Evolutionary conservation across 2,329 filamentous ascomycete genomes (phyloP).

Genomic region (Periconia digitata): DNA sequence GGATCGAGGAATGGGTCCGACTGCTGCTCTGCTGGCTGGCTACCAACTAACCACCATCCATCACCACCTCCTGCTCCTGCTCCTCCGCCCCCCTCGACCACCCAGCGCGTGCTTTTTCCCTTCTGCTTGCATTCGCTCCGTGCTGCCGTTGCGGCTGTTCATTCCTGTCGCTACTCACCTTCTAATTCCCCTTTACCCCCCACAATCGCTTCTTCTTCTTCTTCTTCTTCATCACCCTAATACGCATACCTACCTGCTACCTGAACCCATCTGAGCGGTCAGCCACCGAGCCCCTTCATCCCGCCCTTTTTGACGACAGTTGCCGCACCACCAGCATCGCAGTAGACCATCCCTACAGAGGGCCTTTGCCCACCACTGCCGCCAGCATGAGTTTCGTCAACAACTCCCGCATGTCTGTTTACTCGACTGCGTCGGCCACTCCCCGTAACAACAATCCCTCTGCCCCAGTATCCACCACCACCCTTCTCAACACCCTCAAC

Average conservation of each 20-base stretch:
- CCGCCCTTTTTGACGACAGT: background rate
- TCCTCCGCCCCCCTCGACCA: too few relatives aligned
- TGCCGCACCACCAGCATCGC: background rate
- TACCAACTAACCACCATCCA: too few relatives aligned
- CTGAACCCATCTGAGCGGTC: background rate
- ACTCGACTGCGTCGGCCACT: conserved; percentile 62
- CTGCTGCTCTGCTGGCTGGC: too few relatives aligned
- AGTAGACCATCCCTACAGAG: conserved; percentile 19
- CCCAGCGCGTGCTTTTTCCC: conserved; percentile 2
- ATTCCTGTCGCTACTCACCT: background rate
- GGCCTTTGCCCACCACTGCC: conserved; percentile 27
- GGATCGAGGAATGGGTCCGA: too few relatives aligned
- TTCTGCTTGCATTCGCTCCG: conserved; percentile 10
- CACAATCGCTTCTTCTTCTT: conserved; percentile 23
- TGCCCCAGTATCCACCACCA: conserved; percentile 86
- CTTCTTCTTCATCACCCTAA: conserved; percentile 11
- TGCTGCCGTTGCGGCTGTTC: conserved; percentile 24
- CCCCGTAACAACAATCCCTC: conserved; percentile 63
- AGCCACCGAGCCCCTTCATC: background rate
- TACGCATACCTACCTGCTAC: conserved; percentile 3
- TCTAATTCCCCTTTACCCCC: background rate
- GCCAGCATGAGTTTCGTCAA: conserved; percentile 53
- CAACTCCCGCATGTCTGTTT: conserved; percentile 62
- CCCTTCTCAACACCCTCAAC: conserved; percentile 87
- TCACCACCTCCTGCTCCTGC: background rate